A percentile compares a stretch with the other conserved stretches of the same genome.
phyloP scores from a whole-genome alignment of 257 asterid genomes.

The Petrea volubilis region DNA sequence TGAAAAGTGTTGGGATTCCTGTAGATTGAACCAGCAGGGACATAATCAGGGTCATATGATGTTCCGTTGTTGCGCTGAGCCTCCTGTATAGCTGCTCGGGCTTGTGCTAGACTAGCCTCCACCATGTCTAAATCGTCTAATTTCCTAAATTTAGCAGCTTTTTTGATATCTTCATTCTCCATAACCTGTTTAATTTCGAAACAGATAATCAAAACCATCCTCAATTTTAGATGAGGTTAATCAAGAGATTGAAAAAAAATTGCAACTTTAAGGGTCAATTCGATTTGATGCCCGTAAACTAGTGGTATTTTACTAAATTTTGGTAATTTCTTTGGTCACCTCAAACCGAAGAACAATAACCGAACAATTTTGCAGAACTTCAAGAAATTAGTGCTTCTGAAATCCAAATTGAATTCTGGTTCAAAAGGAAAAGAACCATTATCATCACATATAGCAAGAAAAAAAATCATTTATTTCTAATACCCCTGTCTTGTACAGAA shows the following conservation, averaged over 20 bases:
- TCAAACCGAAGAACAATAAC: not conserved
- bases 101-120: slow-evolving; percentile 52
- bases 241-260: too few species aligned
- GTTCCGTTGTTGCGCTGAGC: slow-evolving; percentile 34
- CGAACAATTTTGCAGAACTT: not conserved
- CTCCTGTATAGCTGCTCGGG: slow-evolving; percentile 44
- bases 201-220: not conserved
- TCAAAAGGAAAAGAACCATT: not conserved
- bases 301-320: too few species aligned
- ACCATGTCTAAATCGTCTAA: slow-evolving; percentile 41
- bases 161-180: not conserved
- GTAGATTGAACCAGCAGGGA: slow-evolving; percentile 47
- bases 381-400: not conserved
- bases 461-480: too few species aligned
- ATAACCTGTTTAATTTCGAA: slow-evolving; percentile 8
- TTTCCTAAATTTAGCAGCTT: not conserved
- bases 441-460: too few species aligned
- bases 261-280: too few species aligned
- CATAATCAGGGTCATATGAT: slow-evolving; percentile 47
- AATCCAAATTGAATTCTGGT: not conserved
- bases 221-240: not conserved
- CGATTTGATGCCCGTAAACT: too few species aligned
- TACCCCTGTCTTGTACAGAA: not conserved
- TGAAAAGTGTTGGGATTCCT: slow-evolving; percentile 47
- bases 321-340: too few species aligned